Base-by-base conservation (phyloP, 139 green algal species). In the Raphidocelis subcapitata region DNA sequence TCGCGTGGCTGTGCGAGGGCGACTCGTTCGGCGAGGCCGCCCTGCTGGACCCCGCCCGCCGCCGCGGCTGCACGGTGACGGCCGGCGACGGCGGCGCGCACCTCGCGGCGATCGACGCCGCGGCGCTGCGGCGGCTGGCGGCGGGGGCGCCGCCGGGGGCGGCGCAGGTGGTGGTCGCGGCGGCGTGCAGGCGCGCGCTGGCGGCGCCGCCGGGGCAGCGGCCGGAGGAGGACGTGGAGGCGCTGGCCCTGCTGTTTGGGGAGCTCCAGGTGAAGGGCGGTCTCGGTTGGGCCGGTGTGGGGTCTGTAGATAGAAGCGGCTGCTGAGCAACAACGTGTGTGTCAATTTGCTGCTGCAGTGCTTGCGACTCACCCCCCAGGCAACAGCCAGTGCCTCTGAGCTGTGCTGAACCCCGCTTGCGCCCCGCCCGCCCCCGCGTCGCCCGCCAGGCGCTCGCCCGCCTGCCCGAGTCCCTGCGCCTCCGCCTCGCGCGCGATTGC, bases 161-260 rank as follows among this genome's bases (percentile, higher is more conserved):
- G 35, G 29, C 61, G 65, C 78, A 80, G 46, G 47, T 62, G 3
- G 8, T 85, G 46, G 49, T 82, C 59, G 46, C 56, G 2, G 80
- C 80, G 8, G 68, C 60, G n/a, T 78, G 69, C 36, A 14, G 72
- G 35, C 46, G 60, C 3, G 33, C 80, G 49, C 76, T 85, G 54
- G 33, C 29, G 5, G 28, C 71, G 32, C 54, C 67, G 3, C 72
- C 76, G 1, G 63, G 62, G 1, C 60, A 55, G 21, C 62, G 80
- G 23, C 68, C n/a, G 5, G 37, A 32, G 29, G 67, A 73, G 24
- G 67, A 85, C 21, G 60, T 85, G 29, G 76, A 75, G 21, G 41
- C 20, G 18, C 62, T 85, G 23, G 67, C 65, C 14, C 62, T 76
- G 32, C 61, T 85, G 29, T 32, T 85, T 26, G 26, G 52, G 16